These are phyloP conservation scores for Stephania japonica DNA, from an alignment of 164 flowering plant genomes.

Conservation along the genomic window DNA sequence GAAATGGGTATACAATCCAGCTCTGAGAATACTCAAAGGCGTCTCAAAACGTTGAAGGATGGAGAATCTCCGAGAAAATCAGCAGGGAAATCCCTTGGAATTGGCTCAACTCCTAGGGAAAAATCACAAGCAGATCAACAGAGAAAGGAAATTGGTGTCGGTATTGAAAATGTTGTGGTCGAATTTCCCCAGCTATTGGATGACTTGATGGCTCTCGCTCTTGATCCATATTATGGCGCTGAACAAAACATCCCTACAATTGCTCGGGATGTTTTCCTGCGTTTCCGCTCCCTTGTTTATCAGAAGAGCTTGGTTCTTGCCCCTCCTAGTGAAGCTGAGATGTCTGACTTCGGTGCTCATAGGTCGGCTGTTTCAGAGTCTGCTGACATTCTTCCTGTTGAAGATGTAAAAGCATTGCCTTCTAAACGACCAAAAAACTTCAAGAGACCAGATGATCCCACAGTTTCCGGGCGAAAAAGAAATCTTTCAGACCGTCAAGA, in stretches of 20 bases:
- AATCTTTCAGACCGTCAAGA: slow-evolving; percentile 68
- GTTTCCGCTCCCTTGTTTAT: slow-evolving; percentile 68
- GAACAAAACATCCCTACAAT: slow-evolving; percentile 36
- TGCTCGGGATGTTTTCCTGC: slow-evolving; percentile 41
- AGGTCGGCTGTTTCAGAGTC: slow-evolving; percentile 24
- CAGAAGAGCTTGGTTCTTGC: slow-evolving; percentile 63
- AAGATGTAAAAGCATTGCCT: slow-evolving; percentile 22
- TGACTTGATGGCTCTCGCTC: slow-evolving; percentile 65
- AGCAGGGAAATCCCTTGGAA: slow-evolving; percentile 26
- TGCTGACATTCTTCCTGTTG: slow-evolving; percentile 23
- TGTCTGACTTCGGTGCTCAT: slow-evolving; percentile 19
- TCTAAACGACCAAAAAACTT: slow-evolving; percentile 34
- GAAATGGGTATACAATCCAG: slow-evolving; percentile 20
- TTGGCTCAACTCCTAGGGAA: slow-evolving; percentile 21
- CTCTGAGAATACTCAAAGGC: slow-evolving; percentile 26
- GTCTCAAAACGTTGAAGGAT: slow-evolving; percentile 23
- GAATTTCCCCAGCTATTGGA: slow-evolving; percentile 46
- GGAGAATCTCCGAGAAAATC: slow-evolving; percentile 16
- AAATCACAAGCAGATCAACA: slow-evolving; percentile 18
- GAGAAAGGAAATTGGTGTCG: slow-evolving; percentile 24
- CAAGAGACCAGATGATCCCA: slow-evolving; percentile 57
- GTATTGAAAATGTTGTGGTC: slow-evolving; percentile 20
- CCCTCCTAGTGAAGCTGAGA: slow-evolving; percentile 35
- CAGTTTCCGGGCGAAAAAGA: slow-evolving; percentile 68
- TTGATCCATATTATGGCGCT: slow-evolving; percentile 62